These are phyloP conservation scores for Camellia sinensis DNA, from an alignment of 148 eudicot species.

Conservation along the genomic window DNA sequence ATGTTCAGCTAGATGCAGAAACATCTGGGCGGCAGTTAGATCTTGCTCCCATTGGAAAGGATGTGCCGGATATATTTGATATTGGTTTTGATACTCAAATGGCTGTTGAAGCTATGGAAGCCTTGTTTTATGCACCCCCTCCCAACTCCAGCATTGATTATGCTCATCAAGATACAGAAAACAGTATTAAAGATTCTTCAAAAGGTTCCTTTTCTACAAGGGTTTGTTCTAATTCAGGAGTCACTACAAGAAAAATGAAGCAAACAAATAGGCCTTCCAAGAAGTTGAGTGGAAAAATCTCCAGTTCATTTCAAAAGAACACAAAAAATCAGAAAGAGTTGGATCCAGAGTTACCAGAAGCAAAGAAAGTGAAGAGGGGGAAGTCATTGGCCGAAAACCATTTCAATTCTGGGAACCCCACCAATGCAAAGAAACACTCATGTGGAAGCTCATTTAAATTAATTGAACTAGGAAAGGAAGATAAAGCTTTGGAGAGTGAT, in stretches of 20 bases:
- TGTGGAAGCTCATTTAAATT: constrained; percentile 15
- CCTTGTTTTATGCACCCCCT: constrained; percentile 40
- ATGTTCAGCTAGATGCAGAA: constrained; percentile 26
- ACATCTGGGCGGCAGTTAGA: constrained; percentile 23
- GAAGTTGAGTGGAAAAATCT: constrained; percentile 2
- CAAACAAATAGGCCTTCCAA: constrained; percentile 18
- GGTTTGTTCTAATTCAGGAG: constrained; percentile 27
- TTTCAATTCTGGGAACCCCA: constrained; percentile 18
- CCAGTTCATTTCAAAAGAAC: constrained; percentile 1
- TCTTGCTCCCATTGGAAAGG: constrained; percentile 14
- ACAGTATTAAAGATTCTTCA: constrained; percentile 20
- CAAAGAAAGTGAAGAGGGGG: constrained; percentile 15
- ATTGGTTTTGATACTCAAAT: constrained; percentile 64
- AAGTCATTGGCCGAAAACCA: constrained; percentile 18
- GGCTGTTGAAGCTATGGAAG: constrained; percentile 81
- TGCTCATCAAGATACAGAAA: constrained; percentile 27
- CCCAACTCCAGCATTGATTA: constrained; percentile 13
- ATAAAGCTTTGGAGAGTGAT: constrained; percentile 21
- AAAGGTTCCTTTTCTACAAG: constrained; percentile 24
- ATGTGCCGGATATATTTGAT: constrained; percentile 32
- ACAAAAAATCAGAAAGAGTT: constrained; percentile 12
- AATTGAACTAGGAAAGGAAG: constrained; percentile 15
- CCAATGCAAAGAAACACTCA: constrained; percentile 1
- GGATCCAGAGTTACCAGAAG: constrained; percentile 18
- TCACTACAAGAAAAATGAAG: constrained; percentile 19